Base-by-base conservation (phyloP, 2,329 filamentous ascomycete genomes). In the Penicillium expansum region DNA sequence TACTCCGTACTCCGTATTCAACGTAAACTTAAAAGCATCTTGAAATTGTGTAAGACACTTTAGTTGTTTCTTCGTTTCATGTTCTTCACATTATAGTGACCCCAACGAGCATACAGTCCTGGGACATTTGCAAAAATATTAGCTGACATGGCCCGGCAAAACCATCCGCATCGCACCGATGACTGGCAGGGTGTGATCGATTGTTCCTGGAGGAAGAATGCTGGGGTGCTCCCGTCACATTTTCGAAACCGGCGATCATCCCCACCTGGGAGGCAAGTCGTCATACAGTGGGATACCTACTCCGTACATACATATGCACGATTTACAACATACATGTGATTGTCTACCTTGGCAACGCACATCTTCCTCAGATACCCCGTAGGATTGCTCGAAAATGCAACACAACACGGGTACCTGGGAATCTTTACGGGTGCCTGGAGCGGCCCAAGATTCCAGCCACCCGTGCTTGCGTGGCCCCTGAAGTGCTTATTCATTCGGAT, bases 381-480 rank as follows among this genome's bases (percentile, higher is more conserved):
- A 29, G 4, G 4, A 24, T 42, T 47, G 33, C 22, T 27, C 10
- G 16, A 35, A 22, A 38, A 39, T 33, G 24, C 53, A 35, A 39
- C 6, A 8, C n/a, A 16, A 13, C 11, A 27, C 47, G 32, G 53
- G 62, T 55, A 48, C 52, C 56, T 45, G 55, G 53, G 32, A 16
- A 38, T 32, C 18, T 10, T 32, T 41, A 39, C 20, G 20, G 50
- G 58, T 59, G 24, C 57, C 59, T 60, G 47, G 41, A 44, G 44
- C 48, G 49, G 50, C 7, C 30, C 20, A 50, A 27, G 44, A 49
- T 42, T 58, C 53, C 59, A 62, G 62, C 62, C 64, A 64, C 62
- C 43, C 20, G 39, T 35, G 57, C 52, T 63, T 65, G 64, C 64
- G 62, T 59, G 63, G 58, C 59, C 24, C 33, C 9, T 14, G 30